phyloP scores from a whole-genome alignment of 345 rosid genomes.

The Arabidopsis suecica region DNA sequence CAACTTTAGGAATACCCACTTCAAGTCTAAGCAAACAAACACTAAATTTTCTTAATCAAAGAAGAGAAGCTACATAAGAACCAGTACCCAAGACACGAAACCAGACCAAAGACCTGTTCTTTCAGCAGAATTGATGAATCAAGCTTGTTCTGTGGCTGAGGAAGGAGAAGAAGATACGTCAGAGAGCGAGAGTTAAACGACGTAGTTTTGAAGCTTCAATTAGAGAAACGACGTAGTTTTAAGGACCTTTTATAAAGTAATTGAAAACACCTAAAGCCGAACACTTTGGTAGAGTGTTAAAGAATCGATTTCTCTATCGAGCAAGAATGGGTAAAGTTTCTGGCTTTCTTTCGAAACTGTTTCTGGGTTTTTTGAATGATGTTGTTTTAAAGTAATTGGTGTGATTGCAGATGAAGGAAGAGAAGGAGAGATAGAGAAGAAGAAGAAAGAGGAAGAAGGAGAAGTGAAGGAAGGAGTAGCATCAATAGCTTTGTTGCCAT shows the following conservation, averaged over 20 bases:
- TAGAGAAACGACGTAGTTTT: neutral
- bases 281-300: neutral
- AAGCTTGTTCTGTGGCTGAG: slow-evolving; percentile 12
- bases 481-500: slow-evolving; percentile 78
- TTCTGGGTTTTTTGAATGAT: neutral
- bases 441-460: slow-evolving; percentile 31
- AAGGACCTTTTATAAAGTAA: neutral
- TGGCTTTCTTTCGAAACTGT: slow-evolving; percentile 9
- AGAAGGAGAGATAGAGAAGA: slow-evolving; percentile 42
- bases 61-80: neutral
- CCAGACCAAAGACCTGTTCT: neutral
- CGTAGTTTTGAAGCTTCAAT: neutral
- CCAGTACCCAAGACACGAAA: neutral
- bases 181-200: neutral
- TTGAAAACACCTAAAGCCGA: neutral
- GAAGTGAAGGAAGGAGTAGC: slow-evolving; percentile 85
- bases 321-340: slow-evolving; percentile 42
- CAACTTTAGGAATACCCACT: slow-evolving; percentile 20
- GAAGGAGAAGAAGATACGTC: neutral
- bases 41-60: neutral
- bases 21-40: slow-evolving; percentile 19
- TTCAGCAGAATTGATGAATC: neutral
- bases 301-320: slow-evolving; percentile 27
- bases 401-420: slow-evolving; percentile 44
- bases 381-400: neutral